Evolutionary conservation across 768 basidiomycete species (phyloP).

Genomic region (Tulasnella sp.): DNA sequence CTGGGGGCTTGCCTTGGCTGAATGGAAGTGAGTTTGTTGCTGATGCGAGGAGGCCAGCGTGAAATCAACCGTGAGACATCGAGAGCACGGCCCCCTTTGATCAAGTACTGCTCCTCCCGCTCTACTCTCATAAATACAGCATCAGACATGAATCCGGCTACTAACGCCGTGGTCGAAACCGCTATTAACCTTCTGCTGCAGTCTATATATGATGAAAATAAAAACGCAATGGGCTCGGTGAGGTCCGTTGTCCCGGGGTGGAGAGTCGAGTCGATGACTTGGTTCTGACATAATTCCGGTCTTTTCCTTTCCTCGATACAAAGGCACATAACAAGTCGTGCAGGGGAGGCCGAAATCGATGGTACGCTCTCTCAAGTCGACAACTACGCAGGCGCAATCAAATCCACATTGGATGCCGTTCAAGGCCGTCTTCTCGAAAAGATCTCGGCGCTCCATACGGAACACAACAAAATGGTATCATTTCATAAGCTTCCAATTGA

Average conservation of each 20-base stretch:
- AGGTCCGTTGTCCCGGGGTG: neutral
- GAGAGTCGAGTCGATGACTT: neutral
- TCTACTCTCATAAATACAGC: neutral
- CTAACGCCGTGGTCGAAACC: neutral
- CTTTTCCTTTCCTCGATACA: no score
- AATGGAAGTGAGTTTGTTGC: no score
- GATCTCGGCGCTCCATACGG: neutral
- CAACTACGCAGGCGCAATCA: neutral
- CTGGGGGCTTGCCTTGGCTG: no score
- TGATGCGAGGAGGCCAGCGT: no score
- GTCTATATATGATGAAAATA: neutral
- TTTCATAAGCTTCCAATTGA: neutral
- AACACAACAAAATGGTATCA: neutral
- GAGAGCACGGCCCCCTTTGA: no score
- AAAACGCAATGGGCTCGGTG: neutral
- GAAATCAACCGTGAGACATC: no score
- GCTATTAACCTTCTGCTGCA: neutral
- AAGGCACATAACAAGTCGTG: neutral
- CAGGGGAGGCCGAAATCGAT: neutral
- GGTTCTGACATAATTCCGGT: neutral
- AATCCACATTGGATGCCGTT: neutral
- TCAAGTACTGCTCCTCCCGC: no score
- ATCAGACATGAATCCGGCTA: neutral
- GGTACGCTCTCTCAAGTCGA: neutral
- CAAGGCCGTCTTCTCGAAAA: neutral